Conservation (phyloP, 2,329 filamentous ascomycete genomes). For the Cryphonectria naterciae region DNA sequence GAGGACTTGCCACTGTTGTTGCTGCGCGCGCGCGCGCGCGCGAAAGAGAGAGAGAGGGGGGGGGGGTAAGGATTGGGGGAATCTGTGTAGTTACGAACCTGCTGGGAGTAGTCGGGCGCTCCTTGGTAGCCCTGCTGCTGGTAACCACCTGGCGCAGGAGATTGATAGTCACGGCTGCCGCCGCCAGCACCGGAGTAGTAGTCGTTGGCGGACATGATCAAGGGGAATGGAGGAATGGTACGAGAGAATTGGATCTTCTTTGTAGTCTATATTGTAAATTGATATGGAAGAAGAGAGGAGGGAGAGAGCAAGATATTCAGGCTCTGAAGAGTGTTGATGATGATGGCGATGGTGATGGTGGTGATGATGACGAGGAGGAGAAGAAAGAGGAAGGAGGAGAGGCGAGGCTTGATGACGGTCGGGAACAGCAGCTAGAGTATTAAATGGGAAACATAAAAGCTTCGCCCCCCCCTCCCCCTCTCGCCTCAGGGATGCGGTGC, state of each 20-base stretch:
- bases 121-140: slow-evolving; percentile 29
- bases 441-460: neutral
- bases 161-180: slow-evolving; percentile 21
- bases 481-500: neutral
- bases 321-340: neutral
- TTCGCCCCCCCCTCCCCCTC: too few relatives aligned
- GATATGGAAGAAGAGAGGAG: neutral
- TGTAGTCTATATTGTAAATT: neutral
- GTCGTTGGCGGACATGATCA: slow-evolving; percentile 33
- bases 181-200: slow-evolving; percentile 30
- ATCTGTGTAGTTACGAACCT: slow-evolving; percentile 29
- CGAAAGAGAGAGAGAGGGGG: neutral
- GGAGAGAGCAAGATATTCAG: neutral
- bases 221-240: neutral
- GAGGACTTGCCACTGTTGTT: neutral
- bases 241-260: neutral
- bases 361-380: neutral
- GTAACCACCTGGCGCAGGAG: slow-evolving; percentile 29
- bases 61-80: neutral
- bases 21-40: neutral
- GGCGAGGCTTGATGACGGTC: neutral
- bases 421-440: neutral
- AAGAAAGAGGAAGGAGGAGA: neutral
- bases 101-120: slow-evolving; percentile 33
- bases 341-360: too few relatives aligned